Conservation (phyloP, 306 rosid genomes). For the Dryas octopetala region DNA sequence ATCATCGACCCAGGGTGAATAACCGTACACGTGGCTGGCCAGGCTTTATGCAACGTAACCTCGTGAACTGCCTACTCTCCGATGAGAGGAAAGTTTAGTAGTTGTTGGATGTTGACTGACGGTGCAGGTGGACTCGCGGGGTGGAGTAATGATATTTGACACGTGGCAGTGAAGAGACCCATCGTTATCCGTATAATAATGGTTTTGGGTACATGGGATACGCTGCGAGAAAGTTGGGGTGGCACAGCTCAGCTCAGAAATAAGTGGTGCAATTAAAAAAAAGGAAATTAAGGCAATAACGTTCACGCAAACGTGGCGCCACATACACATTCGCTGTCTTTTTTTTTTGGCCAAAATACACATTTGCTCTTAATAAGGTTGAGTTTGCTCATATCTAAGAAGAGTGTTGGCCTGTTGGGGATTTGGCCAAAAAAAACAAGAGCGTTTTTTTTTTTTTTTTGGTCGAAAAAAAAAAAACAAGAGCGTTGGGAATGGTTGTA, state of each 20-base stretch:
- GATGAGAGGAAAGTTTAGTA: conserved; percentile 9
- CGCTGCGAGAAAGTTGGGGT: neutral
- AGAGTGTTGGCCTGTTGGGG: too few species aligned
- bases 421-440: too few species aligned
- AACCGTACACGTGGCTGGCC: conserved; percentile 43
- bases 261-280: neutral
- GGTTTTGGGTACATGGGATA: conserved; percentile 4
- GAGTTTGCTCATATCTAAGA: too few species aligned
- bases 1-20: neutral
- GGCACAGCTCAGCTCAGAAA: neutral
- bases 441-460: too few species aligned
- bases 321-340: neutral
- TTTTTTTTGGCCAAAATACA: too few species aligned
- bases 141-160: neutral
- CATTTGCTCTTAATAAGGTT: neutral
- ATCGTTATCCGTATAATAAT: conserved; percentile 4
- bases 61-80: neutral
- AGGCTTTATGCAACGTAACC: conserved; percentile 1
- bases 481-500: too few species aligned
- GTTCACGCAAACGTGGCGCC: conserved; percentile 16
- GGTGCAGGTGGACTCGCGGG: conserved; percentile 4
- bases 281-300: neutral
- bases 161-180: neutral
- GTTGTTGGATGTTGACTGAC: conserved; percentile 1
- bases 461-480: too few species aligned